phyloP scores from a whole-genome alignment of 1,284 basidiomycete species.

The Cryptococcus jaspeensis region DNA sequence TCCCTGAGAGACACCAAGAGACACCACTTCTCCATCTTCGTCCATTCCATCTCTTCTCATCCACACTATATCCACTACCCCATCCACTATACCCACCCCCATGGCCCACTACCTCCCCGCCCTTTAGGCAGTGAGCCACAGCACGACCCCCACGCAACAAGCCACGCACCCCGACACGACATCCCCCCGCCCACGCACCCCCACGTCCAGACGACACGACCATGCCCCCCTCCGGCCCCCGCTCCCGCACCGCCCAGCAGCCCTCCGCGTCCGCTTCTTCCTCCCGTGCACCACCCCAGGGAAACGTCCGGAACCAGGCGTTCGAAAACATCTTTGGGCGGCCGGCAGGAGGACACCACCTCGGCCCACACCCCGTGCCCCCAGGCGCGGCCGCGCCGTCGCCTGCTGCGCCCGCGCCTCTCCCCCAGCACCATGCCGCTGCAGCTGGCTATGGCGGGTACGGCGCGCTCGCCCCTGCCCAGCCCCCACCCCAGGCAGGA shows the following conservation, averaged over 20 bases:
- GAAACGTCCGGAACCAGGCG: conserved; percentile 41
- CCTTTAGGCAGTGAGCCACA: no score
- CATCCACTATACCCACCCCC: no score
- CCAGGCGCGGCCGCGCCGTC: conserved; percentile 4
- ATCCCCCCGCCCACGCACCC: background rate
- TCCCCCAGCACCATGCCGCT: background rate
- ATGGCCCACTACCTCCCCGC: no score
- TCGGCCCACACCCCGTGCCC: conserved; percentile 18
- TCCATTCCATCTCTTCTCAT: no score
- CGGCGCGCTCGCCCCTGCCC: background rate
- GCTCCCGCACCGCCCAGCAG: conserved; percentile 19
- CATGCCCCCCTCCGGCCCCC: conserved; percentile 36
- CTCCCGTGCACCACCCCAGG: conserved; percentile 6
- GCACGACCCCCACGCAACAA: background rate
- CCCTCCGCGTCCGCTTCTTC: conserved; percentile 1
- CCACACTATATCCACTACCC: no score
- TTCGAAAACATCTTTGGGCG: conserved; percentile 53
- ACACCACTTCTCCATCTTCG: no score
- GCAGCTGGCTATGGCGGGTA: background rate
- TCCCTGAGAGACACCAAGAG: no score
- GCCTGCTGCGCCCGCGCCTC: background rate
- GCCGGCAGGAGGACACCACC: conserved; percentile 47
- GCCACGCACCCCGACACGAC: no score
- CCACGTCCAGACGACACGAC: background rate
- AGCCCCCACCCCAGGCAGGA: background rate